Evolutionary conservation across 148 eudicot genomes (phyloP), one percentile per base, ranked within the genome.

Genomic region (Persicaria tinctoria): DNA sequence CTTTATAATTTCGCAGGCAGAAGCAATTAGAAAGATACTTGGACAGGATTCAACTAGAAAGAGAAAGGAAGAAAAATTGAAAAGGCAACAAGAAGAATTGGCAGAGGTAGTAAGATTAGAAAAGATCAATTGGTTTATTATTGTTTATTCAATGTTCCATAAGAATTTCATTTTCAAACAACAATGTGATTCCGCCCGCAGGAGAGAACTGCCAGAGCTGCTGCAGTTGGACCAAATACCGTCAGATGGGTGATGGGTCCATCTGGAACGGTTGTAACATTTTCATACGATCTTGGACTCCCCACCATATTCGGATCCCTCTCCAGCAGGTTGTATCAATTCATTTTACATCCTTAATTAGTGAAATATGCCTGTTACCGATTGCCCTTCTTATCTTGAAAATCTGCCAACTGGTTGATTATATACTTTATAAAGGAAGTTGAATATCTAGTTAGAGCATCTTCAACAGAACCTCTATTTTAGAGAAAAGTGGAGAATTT

Each of bases 171-270:
- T 38, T 32, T 68, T 5, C 11, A 16, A 45, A 71, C 32, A 27
- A 16, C 74, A 18, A 57, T 47, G 5, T 71, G 74, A 14, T 46
- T 71, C 8, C 27, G 11, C 10, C 68, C 8, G 78, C 86, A 94
- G 98, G 98, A 85, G 81, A 94, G 75, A 83, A 93, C 90, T 23
- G 89, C 90, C 76, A 87, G 84, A 75, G 91, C 87, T 70, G 73
- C 78, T 50, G 75, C 68, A 83, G 88, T 84, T 72, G 86, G 88
- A 45, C 73, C 97, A 66, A 89, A 60, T 80, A 86, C 86, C 38
- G 80, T 94, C 75, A 85, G 95, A 80, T 79, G 78, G 77, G 74
- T 88, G 62, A 85, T 94, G 80, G 86, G 97, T 44, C 95, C 97
- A 20, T 75, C 81, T 66, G 96, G 97, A 27, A 86, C 97, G 14